Evolutionary conservation across 768 basidiomycete genomes (phyloP).

Genomic region (Suillus weaverae): DNA sequence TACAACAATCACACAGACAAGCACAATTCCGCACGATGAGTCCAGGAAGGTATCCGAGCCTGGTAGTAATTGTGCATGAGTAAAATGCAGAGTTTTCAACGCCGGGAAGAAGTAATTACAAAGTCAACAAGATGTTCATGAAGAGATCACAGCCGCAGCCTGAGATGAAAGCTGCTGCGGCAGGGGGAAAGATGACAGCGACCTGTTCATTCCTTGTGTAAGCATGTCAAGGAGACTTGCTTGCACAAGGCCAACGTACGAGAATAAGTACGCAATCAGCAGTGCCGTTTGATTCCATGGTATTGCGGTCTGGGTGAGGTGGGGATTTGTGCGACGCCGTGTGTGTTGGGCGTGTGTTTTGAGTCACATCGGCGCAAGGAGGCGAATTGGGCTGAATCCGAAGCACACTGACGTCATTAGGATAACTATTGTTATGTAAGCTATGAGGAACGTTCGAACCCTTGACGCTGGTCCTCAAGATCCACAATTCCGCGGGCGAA

Average conservation of each 20-base stretch:
- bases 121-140: slow-evolving; percentile 75
- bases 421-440: too few species aligned
- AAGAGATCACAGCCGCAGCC: slow-evolving; percentile 84
- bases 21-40: slow-evolving; percentile 38
- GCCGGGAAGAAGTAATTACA: slow-evolving; percentile 45
- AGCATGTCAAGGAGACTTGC: neutral
- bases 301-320: neutral
- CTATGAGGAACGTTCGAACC: too few species aligned
- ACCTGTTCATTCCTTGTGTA: slow-evolving; percentile 42
- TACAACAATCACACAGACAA: neutral
- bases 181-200: slow-evolving; percentile 77
- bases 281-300: neutral
- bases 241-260: neutral
- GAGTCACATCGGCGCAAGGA: too few species aligned
- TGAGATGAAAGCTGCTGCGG: slow-evolving; percentile 68
- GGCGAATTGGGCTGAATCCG: too few species aligned
- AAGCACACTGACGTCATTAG: too few species aligned
- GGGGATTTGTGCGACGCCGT: neutral
- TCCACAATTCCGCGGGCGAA: neutral
- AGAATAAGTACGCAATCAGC: neutral
- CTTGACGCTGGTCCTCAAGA: too few species aligned
- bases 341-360: neutral
- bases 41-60: slow-evolving; percentile 75
- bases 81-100: neutral
- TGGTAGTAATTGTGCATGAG: slow-evolving; percentile 21